Percentiles rank a stretch among this genome's conserved stretches.
Conservation (phyloP, 768 basidiomycete species). For the Phaffia australis region DNA sequence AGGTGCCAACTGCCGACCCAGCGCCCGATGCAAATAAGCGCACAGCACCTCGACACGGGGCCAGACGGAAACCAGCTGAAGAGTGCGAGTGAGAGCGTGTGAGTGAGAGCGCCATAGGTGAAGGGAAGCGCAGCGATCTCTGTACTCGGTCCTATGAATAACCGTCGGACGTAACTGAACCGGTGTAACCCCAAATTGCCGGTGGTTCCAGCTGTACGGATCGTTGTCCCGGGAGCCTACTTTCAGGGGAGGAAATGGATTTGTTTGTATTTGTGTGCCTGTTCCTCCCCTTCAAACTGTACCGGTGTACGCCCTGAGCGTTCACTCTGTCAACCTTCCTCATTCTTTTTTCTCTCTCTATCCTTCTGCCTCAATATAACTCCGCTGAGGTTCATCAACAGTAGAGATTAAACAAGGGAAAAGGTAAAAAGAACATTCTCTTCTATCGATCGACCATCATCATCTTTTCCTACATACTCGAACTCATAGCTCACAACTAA, state of each 20-base stretch:
- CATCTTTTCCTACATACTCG: no score
- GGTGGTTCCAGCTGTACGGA: not conserved
- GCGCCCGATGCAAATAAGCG: no score
- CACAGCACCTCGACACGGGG: no score
- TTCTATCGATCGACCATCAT: not conserved
- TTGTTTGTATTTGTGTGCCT: slow-evolving; percentile 12
- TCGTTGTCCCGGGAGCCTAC: slow-evolving; percentile 18
- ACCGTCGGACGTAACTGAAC: not conserved
- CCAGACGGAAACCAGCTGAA: no score
- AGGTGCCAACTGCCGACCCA: no score
- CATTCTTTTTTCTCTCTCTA: not conserved
- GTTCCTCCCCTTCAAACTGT: not conserved
- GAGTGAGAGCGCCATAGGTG: no score
- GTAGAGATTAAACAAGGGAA: not conserved
- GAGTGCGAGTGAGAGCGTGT: no score
- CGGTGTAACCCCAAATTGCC: not conserved
- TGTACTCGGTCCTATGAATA: not conserved
- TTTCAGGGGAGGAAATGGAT: slow-evolving; percentile 19
- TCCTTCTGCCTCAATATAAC: not conserved
- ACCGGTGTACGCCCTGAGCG: not conserved
- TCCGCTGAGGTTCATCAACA: not conserved
- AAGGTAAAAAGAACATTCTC: slow-evolving; percentile 5
- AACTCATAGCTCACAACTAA: no score
- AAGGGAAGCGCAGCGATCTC: no score
- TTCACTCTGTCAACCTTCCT: not conserved